Evolutionary conservation across 805 yeast species (phyloP).

Genomic region (Nakazawaea pomicola): DNA sequence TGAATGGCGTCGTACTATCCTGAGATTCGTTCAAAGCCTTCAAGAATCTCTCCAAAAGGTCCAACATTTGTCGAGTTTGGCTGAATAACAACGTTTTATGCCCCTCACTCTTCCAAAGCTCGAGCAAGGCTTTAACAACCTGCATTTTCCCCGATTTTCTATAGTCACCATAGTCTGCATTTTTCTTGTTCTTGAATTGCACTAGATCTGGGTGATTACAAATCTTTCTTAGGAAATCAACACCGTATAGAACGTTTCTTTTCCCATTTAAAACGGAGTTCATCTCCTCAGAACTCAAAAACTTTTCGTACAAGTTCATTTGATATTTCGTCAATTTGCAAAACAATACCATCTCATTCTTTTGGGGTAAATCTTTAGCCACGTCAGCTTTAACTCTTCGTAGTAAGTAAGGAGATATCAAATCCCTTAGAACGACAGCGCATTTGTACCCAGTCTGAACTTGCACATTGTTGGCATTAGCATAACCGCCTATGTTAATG

Average conservation of each 20-base stretch:
- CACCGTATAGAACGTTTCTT: constrained; percentile 81
- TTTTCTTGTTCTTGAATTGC: constrained; percentile 29
- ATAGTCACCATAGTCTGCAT: constrained; percentile 47
- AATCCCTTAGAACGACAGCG: constrained; percentile 83
- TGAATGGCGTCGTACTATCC: constrained; percentile 24
- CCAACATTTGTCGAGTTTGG: constrained; percentile 92
- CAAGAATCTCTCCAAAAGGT: constrained; percentile 71
- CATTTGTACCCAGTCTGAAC: constrained; percentile 96
- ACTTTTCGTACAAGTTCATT: constrained; percentile 65
- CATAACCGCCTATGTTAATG: constrained; percentile 95
- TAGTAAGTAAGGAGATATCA: constrained; percentile 84
- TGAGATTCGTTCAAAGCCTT: constrained; percentile 28
- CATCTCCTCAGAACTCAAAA: constrained; percentile 72
- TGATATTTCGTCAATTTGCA: constrained; percentile 80
- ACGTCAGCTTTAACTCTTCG: constrained; percentile 90
- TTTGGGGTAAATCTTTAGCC: constrained; percentile 90
- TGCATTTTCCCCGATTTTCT: constrained; percentile 83
- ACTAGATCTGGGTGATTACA: constrained; percentile 95
- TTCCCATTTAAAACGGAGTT: constrained; percentile 67
- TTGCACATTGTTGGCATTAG: constrained; percentile 92
- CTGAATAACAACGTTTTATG: constrained; percentile 84
- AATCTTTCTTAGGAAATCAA: constrained; percentile 83
- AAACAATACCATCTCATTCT: constrained; percentile 90
- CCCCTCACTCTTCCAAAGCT: constrained; percentile 70
- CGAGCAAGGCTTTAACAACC: constrained; percentile 70